Conservation (phyloP, 345 rosid species). For the Kernera saxatilis region DNA sequence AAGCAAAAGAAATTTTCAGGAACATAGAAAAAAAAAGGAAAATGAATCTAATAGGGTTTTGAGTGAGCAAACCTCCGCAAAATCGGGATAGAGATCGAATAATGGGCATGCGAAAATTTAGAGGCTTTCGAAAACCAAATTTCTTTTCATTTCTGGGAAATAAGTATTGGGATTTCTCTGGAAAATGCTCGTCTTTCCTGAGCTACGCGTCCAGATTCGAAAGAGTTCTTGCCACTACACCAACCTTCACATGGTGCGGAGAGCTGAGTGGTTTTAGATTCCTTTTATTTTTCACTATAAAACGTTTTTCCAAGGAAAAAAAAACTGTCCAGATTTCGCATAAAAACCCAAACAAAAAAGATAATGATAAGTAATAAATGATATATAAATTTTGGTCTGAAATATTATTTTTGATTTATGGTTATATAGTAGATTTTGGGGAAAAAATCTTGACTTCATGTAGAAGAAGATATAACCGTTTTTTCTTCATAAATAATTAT, state of each 20-base stretch:
- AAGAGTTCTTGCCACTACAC: slow-evolving; percentile 33
- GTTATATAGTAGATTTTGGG: not conserved
- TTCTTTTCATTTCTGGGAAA: slow-evolving; percentile 1
- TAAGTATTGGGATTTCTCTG: not conserved
- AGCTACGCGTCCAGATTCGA: slow-evolving; percentile 24
- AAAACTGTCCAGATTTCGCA: slow-evolving; percentile 13
- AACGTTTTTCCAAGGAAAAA: not conserved
- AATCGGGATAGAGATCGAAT: slow-evolving; percentile 7
- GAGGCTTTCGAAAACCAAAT: slow-evolving; percentile 10
- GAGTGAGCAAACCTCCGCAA: slow-evolving; percentile 24
- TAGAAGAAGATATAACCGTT: slow-evolving; percentile 2
- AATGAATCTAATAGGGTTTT: slow-evolving; percentile 9
- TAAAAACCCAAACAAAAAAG: not conserved
- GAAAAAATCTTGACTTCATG: slow-evolving; percentile 23
- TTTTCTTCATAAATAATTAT: not conserved
- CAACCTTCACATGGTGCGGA: slow-evolving; percentile 36
- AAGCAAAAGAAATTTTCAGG: not conserved
- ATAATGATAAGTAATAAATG: slow-evolving; percentile 28
- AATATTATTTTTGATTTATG: not conserved
- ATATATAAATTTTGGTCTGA: not conserved
- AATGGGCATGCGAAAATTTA: not conserved
- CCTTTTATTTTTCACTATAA: not conserved
- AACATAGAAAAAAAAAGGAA: not conserved
- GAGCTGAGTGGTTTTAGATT: slow-evolving; percentile 28
- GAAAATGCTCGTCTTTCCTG: slow-evolving; percentile 3